A percentile compares a stretch with the other conserved stretches of the same genome.
phyloP scores from a whole-genome alignment of 2,329 filamentous ascomycete species.

The Macrophomina phaseolina region DNA sequence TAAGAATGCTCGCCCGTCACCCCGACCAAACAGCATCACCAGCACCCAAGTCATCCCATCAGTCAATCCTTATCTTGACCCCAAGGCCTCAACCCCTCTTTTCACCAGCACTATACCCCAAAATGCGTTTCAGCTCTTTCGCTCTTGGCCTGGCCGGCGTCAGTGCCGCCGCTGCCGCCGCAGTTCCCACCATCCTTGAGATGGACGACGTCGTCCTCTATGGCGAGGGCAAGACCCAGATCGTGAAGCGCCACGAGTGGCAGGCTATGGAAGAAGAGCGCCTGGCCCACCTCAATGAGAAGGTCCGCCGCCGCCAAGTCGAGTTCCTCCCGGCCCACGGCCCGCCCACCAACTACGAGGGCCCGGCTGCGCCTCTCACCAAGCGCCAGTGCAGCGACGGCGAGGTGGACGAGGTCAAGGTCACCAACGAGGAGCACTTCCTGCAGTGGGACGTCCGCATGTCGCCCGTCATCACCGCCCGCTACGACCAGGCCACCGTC shows the following conservation, averaged over 20 bases:
- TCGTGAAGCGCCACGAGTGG: conserved; percentile 12
- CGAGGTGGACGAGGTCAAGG: conserved; percentile 1
- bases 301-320: not conserved
- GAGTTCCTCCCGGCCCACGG: not conserved
- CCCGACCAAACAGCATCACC: not conserved
- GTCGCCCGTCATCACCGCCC: conserved; percentile 10
- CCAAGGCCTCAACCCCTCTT: not conserved
- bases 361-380: not conserved
- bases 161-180: conserved; percentile 1
- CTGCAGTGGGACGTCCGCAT: conserved; percentile 12
- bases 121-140: conserved; percentile 6
- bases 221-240: not conserved
- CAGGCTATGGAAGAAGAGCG: not conserved
- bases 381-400: conserved; percentile 1
- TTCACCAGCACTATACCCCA: not conserved
- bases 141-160: not conserved
- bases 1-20: conserved; percentile 1
- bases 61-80: not conserved
- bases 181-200: not conserved
- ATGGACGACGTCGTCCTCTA: conserved; percentile 5
- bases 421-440: not conserved
- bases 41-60: not conserved
- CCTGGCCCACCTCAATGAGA: not conserved
- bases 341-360: not conserved
- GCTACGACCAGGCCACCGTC: conserved; percentile 5